phyloP scores from a whole-genome alignment of 2,329 filamentous ascomycete species.

The Colletotrichum godetiae region DNA sequence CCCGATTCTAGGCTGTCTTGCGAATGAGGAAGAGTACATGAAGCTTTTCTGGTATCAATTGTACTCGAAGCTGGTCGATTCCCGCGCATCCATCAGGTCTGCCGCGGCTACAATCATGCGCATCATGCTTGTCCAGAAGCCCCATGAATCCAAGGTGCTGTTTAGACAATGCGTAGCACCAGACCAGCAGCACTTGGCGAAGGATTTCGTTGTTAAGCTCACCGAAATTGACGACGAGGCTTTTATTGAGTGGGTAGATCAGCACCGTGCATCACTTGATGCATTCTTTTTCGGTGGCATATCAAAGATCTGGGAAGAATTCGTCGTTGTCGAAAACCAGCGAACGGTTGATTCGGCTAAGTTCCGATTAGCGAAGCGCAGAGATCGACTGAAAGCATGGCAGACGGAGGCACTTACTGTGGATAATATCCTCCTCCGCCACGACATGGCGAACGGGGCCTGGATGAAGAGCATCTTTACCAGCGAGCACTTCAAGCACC shows the following conservation, averaged over 20 bases:
- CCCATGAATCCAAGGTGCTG: slow-evolving; percentile 80
- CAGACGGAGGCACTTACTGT: slow-evolving; percentile 73
- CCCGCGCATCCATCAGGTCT: slow-evolving; percentile 73
- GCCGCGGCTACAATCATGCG: slow-evolving; percentile 88
- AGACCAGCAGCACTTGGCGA: slow-evolving; percentile 77
- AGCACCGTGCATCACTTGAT: slow-evolving; percentile 82
- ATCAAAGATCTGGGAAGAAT: slow-evolving; percentile 88
- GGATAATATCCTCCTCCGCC: slow-evolving; percentile 80
- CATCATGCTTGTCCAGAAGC: slow-evolving; percentile 94
- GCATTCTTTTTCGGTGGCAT: slow-evolving; percentile 84
- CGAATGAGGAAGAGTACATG: slow-evolving; percentile 83
- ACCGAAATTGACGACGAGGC: slow-evolving; percentile 90
- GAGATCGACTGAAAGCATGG: slow-evolving; percentile 87
- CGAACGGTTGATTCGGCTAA: slow-evolving; percentile 82
- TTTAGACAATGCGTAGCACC: slow-evolving; percentile 77
- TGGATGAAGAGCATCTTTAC: slow-evolving; percentile 97
- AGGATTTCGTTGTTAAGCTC: slow-evolving; percentile 84
- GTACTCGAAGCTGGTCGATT: slow-evolving; percentile 86
- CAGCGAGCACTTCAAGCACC: slow-evolving; percentile 91
- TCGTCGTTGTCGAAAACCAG: slow-evolving; percentile 84
- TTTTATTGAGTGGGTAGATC: slow-evolving; percentile 89
- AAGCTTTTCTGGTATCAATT: slow-evolving; percentile 92
- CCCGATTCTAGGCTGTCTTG: slow-evolving; percentile 82
- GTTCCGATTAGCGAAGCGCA: slow-evolving; percentile 77
- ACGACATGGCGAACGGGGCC: slow-evolving; percentile 86